Percentiles rank a stretch among this genome's conserved stretches.
phyloP scores from a whole-genome alignment of 768 basidiomycete genomes.

The Boletellus sp. region DNA sequence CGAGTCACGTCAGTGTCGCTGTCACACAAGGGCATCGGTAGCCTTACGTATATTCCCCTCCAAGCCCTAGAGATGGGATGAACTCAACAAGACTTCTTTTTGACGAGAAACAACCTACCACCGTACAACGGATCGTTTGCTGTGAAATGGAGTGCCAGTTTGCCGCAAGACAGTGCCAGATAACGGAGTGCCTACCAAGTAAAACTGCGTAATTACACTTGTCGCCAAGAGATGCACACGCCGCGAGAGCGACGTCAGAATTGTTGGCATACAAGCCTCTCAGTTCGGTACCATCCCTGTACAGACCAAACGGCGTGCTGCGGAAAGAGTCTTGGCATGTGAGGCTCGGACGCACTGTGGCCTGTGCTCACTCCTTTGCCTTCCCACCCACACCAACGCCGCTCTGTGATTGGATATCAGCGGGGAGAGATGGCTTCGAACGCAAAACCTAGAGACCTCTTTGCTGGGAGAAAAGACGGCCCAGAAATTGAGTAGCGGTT shows the following conservation, averaged over 20 bases:
- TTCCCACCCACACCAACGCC: slow-evolving; percentile 66
- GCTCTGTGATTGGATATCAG: slow-evolving; percentile 39
- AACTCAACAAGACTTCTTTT: not conserved
- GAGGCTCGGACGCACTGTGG: not conserved
- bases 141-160: slow-evolving; percentile 25
- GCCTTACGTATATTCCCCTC: slow-evolving; percentile 73
- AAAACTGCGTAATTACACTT: slow-evolving; percentile 76
- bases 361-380: slow-evolving; percentile 59
- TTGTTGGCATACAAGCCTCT: slow-evolving; percentile 69
- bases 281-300: slow-evolving; percentile 74
- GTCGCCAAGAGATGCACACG: slow-evolving; percentile 59
- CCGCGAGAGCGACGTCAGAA: slow-evolving; percentile 62
- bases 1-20: not conserved
- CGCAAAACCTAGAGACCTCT: slow-evolving; percentile 43
- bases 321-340: slow-evolving; percentile 4
- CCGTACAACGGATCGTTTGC: slow-evolving; percentile 80
- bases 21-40: not conserved
- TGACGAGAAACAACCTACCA: slow-evolving; percentile 39
- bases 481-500: slow-evolving; percentile 78
- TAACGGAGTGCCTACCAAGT: slow-evolving; percentile 45
- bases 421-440: slow-evolving; percentile 18
- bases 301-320: slow-evolving; percentile 74
- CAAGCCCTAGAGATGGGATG: slow-evolving; percentile 47
- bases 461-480: slow-evolving; percentile 72
- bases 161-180: not conserved